phyloP scores from a whole-genome alignment of 768 basidiomycete genomes.

The Serendipita sp. region DNA sequence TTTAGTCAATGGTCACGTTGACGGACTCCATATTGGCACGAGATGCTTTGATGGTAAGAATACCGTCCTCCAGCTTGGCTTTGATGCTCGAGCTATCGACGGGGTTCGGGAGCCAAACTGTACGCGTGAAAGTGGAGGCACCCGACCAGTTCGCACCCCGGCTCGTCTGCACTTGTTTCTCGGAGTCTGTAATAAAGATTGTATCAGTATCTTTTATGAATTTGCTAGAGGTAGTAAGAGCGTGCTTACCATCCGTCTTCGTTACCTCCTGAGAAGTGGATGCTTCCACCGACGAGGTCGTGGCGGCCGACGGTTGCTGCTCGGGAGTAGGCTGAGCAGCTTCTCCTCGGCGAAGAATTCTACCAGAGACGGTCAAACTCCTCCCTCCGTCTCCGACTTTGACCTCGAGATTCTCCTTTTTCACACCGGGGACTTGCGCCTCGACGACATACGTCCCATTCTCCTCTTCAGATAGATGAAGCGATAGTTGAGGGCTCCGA shows the following conservation, averaged over 20 bases:
- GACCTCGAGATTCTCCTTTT: conserved; percentile 59
- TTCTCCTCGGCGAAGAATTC: conserved; percentile 21
- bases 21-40: conserved; percentile 43
- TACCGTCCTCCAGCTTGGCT: conserved; percentile 52
- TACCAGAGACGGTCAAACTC: conserved; percentile 59
- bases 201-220: neutral
- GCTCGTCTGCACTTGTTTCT: neutral
- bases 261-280: neutral
- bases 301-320: neutral
- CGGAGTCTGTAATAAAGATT: neutral
- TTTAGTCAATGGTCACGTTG: conserved; percentile 27
- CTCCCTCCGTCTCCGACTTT: conserved; percentile 53
- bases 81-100: conserved; percentile 40
- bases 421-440: conserved; percentile 64
- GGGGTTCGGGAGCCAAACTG: conserved; percentile 52
- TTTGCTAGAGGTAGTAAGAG: neutral
- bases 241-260: neutral
- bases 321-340: neutral
- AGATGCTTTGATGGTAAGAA: conserved; percentile 44
- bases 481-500: conserved; percentile 25
- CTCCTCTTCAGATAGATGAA: conserved; percentile 53
- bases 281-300: neutral
- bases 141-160: neutral
- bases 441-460: conserved; percentile 45
- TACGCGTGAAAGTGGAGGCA: conserved; percentile 37